Conservation (phyloP, 495 filamentous ascomycete genomes). For the Rostrohypoxylon terebratum region DNA sequence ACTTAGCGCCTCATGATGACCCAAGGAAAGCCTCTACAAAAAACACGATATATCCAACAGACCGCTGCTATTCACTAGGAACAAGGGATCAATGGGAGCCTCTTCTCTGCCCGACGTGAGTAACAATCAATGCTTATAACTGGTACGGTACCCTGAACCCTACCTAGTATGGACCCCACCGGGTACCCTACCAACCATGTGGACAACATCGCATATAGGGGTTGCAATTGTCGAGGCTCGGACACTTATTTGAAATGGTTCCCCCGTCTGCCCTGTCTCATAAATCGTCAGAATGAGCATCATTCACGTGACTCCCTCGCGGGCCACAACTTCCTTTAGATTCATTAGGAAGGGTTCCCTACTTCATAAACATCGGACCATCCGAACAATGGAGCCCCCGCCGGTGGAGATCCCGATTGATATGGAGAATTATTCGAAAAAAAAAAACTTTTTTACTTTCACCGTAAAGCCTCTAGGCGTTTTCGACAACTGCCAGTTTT, state of each 20-base stretch:
- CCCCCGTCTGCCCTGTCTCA: background rate
- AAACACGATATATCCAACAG: background rate
- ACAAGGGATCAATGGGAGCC: background rate
- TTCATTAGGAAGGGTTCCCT: background rate
- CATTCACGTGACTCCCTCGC: constrained; percentile 43
- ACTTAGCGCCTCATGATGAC: constrained; percentile 11
- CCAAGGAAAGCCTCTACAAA: constrained; percentile 1
- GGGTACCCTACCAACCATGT: background rate
- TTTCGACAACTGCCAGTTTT: background rate
- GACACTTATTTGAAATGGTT: background rate
- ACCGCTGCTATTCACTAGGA: background rate
- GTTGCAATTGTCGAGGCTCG: constrained; percentile 1
- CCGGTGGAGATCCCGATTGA: background rate
- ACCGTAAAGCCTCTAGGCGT: background rate
- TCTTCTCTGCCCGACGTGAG: background rate
- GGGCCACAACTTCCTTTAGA: too few relatives aligned
- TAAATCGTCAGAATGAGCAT: constrained; percentile 40
- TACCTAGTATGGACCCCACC: background rate
- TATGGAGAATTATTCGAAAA: background rate
- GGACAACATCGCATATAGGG: background rate
- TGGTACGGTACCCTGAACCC: background rate
- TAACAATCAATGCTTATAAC: background rate
- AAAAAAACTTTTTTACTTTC: background rate
- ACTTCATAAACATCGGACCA: too few relatives aligned
- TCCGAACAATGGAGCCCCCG: too few relatives aligned